phyloP scores from a whole-genome alignment of 179 eudicot species.

The Silene coronaria region DNA sequence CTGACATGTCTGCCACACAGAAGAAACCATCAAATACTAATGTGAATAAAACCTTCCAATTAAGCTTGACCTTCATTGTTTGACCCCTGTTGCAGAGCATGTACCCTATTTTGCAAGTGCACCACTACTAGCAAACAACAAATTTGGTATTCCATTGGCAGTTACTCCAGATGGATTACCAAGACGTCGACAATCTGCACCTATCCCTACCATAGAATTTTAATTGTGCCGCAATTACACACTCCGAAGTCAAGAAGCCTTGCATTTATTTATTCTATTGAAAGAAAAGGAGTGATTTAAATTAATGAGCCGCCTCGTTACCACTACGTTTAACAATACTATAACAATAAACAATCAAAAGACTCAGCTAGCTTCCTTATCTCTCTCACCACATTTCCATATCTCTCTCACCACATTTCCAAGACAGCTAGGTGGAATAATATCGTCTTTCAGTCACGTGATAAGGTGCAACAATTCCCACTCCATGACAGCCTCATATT shows the following conservation, averaged over 20 bases:
- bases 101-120: not conserved
- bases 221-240: not conserved
- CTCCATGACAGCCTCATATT: not conserved
- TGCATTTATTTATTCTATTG: not conserved
- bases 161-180: not conserved
- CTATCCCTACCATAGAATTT: not conserved
- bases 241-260: not conserved
- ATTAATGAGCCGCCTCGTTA: too few relatives aligned
- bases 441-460: too few relatives aligned
- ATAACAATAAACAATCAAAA: not conserved
- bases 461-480: too few relatives aligned
- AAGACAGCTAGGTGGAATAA: too few relatives aligned
- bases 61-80: not conserved
- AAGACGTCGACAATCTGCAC: not conserved
- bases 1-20: constrained; percentile 76
- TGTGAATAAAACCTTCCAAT: not conserved
- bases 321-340: too few relatives aligned
- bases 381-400: too few relatives aligned
- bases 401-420: too few relatives aligned
- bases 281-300: too few relatives aligned
- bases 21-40: constrained; percentile 4
- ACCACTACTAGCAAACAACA: not conserved
- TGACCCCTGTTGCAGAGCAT: not conserved
- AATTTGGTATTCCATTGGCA: not conserved
- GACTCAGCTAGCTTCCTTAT: not conserved